Evolutionary conservation across 345 rosid species (phyloP), one percentile per base, ranked within the genome.

Genomic region (Euclidium syriacum): DNA sequence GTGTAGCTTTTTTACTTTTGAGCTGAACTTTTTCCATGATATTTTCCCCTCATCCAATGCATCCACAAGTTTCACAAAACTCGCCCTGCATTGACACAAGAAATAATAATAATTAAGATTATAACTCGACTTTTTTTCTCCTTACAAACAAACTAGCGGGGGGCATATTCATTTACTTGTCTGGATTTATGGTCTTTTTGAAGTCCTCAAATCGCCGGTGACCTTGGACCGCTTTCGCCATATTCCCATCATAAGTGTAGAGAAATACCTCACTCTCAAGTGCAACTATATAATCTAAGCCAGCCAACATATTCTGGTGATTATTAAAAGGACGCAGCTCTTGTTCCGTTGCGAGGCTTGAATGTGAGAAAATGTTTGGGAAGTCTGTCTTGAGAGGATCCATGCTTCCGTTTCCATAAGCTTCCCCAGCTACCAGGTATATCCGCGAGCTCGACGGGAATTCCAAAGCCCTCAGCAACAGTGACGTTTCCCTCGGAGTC

Each of bases 151-250:
- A 59, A 58, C 35, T 7, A 27, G 50, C 5, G 26, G 14, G n/a
- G 18, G 27, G 58, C 16, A 16, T 27, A 38, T 4, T 24, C 5
- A 20, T 33, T 79, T 82, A 87, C 98, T 69, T 89, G 83, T 92
- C 96, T 18, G 96, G 98, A 73, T 52, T 82, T 67, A 92, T 83
- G 6, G 96, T 92, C 73, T 83, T 92, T 82, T 78, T 85, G 76
- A 92, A 92, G 73, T 82, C 69, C 76, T 85, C 94, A 47, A 83
- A 89, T 47, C 94, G 76, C 73, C 98, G 72, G 64, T 92, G 98
- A 68, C 96, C 96, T 76, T 92, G 89, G 53, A 89, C 91, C 11
- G 98, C 96, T 84, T 92, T 92, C 16, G 98, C 98, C 98, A 92
- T 89, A 73, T 92, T 92, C 61, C 98, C 96, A 19, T 92, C 90